Evolutionary conservation across 2,329 filamentous ascomycete genomes (phyloP).

Genomic region (Monilinia polystroma): DNA sequence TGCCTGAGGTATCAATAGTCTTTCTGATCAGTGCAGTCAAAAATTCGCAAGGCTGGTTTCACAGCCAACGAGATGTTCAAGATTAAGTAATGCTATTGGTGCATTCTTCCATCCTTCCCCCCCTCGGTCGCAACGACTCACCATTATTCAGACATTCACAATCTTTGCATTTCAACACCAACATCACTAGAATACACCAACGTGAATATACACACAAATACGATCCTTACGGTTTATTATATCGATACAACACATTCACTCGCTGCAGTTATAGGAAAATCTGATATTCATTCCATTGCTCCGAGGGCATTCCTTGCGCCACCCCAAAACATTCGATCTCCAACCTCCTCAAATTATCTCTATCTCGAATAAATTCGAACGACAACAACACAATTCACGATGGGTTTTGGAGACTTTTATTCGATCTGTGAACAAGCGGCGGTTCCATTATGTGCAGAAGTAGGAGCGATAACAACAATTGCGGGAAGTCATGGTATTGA

Average conservation of each 20-base stretch:
- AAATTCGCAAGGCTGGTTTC: conserved; percentile 15
- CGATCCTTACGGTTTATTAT: conserved; percentile 22
- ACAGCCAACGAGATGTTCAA: conserved; percentile 20
- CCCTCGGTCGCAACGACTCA: conserved; percentile 18
- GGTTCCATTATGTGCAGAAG: conserved; percentile 81
- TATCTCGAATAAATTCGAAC: conserved; percentile 21
- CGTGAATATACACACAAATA: conserved; percentile 25
- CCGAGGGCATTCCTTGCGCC: conserved; percentile 23
- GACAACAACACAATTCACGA: conserved; percentile 41
- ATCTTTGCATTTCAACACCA: conserved; percentile 21
- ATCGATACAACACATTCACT: conserved; percentile 29
- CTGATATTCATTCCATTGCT: conserved; percentile 9
- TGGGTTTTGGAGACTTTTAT: conserved; percentile 90
- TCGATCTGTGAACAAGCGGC: conserved; percentile 81
- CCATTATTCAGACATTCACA: conserved; percentile 21
- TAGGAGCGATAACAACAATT: conserved; percentile 72
- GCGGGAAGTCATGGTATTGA: conserved; percentile 74
- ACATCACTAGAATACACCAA: conserved; percentile 14
- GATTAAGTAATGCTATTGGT: conserved; percentile 18
- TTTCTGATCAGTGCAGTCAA: conserved; percentile 2
- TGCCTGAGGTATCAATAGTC: background rate
- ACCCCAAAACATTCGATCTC: conserved; percentile 18
- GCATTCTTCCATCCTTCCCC: conserved; percentile 1
- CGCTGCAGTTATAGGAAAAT: conserved; percentile 25
- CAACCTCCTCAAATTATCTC: conserved; percentile 28